A percentile compares a stretch with the other conserved stretches of the same genome.
These are phyloP conservation scores for Debaryomyces hansenii DNA, from an alignment of 805 yeast genomes.

Conservation along the genomic window DNA sequence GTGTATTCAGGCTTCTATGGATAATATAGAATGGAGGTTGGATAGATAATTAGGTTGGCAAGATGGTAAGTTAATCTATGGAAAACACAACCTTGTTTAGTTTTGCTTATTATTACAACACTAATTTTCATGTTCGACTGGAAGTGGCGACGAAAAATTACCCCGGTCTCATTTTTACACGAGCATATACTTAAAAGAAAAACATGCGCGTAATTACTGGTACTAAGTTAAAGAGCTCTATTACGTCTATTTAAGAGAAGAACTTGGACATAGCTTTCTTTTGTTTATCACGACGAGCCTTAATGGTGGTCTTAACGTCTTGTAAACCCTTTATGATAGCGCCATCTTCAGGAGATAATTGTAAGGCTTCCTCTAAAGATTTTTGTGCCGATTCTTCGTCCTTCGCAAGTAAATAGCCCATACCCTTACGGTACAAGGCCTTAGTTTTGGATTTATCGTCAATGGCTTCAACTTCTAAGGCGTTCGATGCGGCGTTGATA, in stretches of 20 bases:
- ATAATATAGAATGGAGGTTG: slow-evolving; percentile 3
- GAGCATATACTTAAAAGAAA: background rate
- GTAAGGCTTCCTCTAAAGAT: slow-evolving; percentile 65
- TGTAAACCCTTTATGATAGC: slow-evolving; percentile 66
- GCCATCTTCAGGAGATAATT: slow-evolving; percentile 66
- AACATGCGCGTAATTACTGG: background rate
- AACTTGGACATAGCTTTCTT: slow-evolving; percentile 74
- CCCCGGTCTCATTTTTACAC: slow-evolving; percentile 8
- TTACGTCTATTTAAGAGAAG: slow-evolving; percentile 34
- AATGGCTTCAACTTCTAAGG: slow-evolving; percentile 57
- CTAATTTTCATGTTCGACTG: slow-evolving; percentile 1
- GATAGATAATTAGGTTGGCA: slow-evolving; percentile 1
- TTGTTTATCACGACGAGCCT: slow-evolving; percentile 61
- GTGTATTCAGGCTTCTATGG: background rate
- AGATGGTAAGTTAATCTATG: background rate
- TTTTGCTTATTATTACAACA: background rate
- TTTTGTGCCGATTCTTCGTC: slow-evolving; percentile 69
- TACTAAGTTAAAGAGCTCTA: background rate
- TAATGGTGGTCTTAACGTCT: slow-evolving; percentile 54
- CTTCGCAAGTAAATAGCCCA: slow-evolving; percentile 62
- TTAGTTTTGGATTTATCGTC: slow-evolving; percentile 75
- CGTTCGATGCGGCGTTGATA: slow-evolving; percentile 62
- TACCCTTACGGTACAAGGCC: slow-evolving; percentile 84
- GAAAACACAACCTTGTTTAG: background rate
- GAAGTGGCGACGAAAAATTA: slow-evolving; percentile 15